Base-by-base conservation (phyloP, 75 land plant species). In the Pinus taeda region DNA sequence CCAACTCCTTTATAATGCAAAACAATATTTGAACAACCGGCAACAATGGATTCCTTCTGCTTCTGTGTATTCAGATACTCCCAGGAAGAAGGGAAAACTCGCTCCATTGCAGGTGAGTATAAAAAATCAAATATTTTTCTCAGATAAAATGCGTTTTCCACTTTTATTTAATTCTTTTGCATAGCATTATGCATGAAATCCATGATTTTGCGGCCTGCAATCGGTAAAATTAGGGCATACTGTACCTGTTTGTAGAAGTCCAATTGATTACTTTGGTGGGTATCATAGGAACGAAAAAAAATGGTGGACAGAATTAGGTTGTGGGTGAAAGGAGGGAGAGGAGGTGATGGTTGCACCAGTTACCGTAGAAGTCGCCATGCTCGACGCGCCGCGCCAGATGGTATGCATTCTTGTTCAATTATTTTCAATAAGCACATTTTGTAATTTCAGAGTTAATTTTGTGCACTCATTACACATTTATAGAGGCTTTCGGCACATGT, bases 311-410 rank as follows among this genome's bases (percentile, higher is more conserved):
- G 85, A 33, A 86, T 85, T 76, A 88, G 81, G 62, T 15, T 97
- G 17, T 88, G 87, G 85, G 95, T 92, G 33, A 90, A 89, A 79
- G 99, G 95, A 82, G 99, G 99, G 60, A 88, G 90, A 39, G 99
- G 99, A 14, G 99, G 99, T 4, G 83, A 77, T 77, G 99, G 99
- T 17, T 97, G 97, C 78, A 82, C 81, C 57, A 97, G 99, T 82
- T 81, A 81, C 76, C 89, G 89, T 21, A 96, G 92, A 59, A 92
- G 92, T 81, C 77, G 93, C 11, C 86, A 85, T 58, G 80, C 84
- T 73, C 93, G 95, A 15, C 89, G 66, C 79, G 98, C 98, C 29
- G 77, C 5, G 83, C 88, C 95, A 76, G 95, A 97, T 92, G 99
- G 99, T 95, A 77, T 56, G 53, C 9, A 45, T 45, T 45, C 53